Evolutionary conservation across 495 filamentous ascomycete genomes (phyloP).

Genomic region (Penicillium ucsense): DNA sequence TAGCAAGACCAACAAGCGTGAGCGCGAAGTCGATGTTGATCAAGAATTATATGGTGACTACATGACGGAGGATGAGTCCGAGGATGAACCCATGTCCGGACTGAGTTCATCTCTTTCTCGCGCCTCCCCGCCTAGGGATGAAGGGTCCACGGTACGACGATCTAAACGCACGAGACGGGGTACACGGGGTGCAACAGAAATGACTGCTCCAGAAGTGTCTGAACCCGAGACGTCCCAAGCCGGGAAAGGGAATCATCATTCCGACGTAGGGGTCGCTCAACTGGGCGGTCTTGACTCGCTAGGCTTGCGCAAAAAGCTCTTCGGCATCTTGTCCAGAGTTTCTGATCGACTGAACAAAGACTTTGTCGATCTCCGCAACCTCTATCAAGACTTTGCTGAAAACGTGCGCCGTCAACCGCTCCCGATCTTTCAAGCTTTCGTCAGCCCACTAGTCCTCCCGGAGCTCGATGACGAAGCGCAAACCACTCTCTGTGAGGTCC

Average conservation of each 20-base stretch:
- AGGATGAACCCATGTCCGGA: constrained; percentile 24
- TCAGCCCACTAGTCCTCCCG: constrained; percentile 45
- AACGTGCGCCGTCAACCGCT: constrained; percentile 58
- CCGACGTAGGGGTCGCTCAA: constrained; percentile 16
- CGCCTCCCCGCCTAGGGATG: constrained; percentile 4
- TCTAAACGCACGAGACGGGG: constrained; percentile 28
- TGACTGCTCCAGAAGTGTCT: neutral
- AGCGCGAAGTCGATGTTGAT: constrained; percentile 47
- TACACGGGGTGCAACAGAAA: constrained; percentile 17
- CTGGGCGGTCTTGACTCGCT: constrained; percentile 50
- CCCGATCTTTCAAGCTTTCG: constrained; percentile 60
- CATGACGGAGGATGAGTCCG: constrained; percentile 33
- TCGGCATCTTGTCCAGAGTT: constrained; percentile 45
- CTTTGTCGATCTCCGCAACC: constrained; percentile 43
- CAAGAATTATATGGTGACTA: constrained; percentile 51
- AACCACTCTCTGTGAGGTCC: constrained; percentile 52
- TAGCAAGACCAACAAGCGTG: constrained; percentile 27
- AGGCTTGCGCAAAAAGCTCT: constrained; percentile 52
- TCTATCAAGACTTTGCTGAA: constrained; percentile 60
- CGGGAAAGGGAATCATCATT: neutral
- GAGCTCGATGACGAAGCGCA: constrained; percentile 35
- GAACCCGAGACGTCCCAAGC: neutral
- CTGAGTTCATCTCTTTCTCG: constrained; percentile 8
- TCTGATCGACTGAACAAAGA: constrained; percentile 26
- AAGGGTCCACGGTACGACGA: constrained; percentile 3